Base-by-base conservation (phyloP, 768 basidiomycete species). In the Boletus sp. region DNA sequence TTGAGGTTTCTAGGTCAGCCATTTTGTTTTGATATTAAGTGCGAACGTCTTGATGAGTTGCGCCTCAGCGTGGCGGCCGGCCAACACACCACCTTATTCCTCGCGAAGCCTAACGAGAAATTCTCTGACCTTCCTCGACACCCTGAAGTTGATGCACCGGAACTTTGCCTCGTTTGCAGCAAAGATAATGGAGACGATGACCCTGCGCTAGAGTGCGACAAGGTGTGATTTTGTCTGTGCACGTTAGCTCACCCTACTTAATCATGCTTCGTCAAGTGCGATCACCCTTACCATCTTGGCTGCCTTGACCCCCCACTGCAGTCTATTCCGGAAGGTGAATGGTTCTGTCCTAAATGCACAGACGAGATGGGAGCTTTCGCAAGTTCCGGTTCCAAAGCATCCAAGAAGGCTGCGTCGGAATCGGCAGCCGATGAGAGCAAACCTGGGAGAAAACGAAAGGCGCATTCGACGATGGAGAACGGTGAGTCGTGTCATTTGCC, bases 181-280 rank as follows among this genome's bases (percentile, higher is more conserved):
- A 78, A 80, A 61, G 90, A 90, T 52, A 76, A 82, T 28, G 89
- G 85, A 17, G 89, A 88, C 24, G 86, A 87, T 47, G 87, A 85
- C 57, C 77, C 81, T 36, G 86, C 86, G 17, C 75, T 98, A 41
- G 94, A 91, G 67, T 98, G 95, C 65, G 95, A 98, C 69, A 95
- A 94, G 83, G 93, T 90, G 52, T 44, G 68, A 47, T 35, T 42
- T 24, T 39, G 0, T 50, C 8, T 20, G 18, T 55, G 29, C 33
- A 50, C 29, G 4, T 47, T 50, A 17, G 7, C 46, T 40, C 41
- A 28, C 47, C 20, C 5, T 47, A 24, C 53, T 51, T 59, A 42
- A 63, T 54, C 24, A 44, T 46, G 24, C 33, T 36, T 52, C 30
- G 14, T 10, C 54, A 56, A 96, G 90, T 98, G 95, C 68, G 95